Evolutionary conservation across 345 rosid genomes (phyloP).

Genomic region (Firmiana major): DNA sequence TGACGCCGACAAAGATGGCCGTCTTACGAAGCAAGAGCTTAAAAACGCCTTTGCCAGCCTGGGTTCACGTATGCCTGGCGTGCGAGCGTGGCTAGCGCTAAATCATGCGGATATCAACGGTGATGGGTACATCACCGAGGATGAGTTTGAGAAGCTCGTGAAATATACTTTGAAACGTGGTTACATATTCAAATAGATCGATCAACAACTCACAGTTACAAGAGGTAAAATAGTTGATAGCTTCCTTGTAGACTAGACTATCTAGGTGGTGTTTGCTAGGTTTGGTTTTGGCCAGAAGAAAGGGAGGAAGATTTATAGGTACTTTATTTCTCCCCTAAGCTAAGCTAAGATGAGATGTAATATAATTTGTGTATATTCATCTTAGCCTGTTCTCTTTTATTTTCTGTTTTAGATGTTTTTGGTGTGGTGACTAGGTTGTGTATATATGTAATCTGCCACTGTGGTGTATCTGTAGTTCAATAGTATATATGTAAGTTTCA

Average conservation of each 20-base stretch:
- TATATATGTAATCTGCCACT: neutral
- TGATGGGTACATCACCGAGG: slow-evolving; percentile 17
- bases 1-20: slow-evolving; percentile 22
- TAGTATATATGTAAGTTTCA: neutral
- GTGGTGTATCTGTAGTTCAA: neutral
- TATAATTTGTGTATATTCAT: neutral
- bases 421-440: neutral
- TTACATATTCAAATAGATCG: neutral
- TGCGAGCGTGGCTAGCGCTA: slow-evolving; percentile 12
- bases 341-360: neutral
- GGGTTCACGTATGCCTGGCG: slow-evolving; percentile 14
- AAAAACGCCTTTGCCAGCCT: slow-evolving; percentile 13
- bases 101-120: slow-evolving; percentile 15
- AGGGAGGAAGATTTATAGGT: neutral
- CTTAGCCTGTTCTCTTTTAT: neutral
- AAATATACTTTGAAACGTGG: slow-evolving; percentile 5
- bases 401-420: neutral
- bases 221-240: neutral
- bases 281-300: neutral
- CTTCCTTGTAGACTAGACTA: neutral
- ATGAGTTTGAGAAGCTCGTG: slow-evolving; percentile 6
- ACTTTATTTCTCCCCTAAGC: no score
- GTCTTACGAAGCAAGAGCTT: slow-evolving; percentile 24
- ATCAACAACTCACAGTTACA: neutral
- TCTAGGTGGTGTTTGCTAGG: neutral